A percentile compares a stretch with the other conserved stretches of the same genome.
Evolutionary conservation across 2,329 filamentous ascomycete species (phyloP).

Genomic region (Pleurostoma richardsiae): DNA sequence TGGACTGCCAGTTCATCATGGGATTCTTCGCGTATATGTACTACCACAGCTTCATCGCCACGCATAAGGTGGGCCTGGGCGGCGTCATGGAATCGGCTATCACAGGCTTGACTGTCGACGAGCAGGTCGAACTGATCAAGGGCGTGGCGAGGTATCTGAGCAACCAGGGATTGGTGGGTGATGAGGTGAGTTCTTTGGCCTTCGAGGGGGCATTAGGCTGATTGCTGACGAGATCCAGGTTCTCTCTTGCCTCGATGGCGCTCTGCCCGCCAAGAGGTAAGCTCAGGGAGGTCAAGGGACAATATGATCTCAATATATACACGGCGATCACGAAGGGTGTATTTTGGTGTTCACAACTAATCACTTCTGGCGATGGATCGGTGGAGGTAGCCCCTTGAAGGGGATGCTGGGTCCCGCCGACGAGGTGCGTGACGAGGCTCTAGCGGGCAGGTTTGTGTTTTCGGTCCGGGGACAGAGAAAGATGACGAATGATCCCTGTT

Average conservation of each 20-base stretch:
- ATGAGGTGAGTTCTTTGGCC: constrained; percentile 25
- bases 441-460: background rate
- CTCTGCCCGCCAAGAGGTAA: constrained; percentile 19
- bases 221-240: constrained; percentile 15
- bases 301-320: background rate
- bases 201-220: too few species aligned
- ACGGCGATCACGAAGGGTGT: background rate
- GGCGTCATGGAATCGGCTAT: constrained; percentile 88
- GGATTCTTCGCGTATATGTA: constrained; percentile 98
- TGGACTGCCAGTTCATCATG: constrained; percentile 99
- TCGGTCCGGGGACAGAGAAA: background rate
- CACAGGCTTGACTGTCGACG: constrained; percentile 77
- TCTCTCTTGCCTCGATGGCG: constrained; percentile 25
- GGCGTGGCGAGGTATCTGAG: constrained; percentile 58
- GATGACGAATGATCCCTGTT: background rate
- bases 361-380: background rate
- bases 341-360: background rate
- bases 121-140: constrained; percentile 79
- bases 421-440: too few species aligned
- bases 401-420: too few species aligned
- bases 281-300: background rate
- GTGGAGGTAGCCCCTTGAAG: too few species aligned
- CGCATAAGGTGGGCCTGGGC: constrained; percentile 80
- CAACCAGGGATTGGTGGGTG: constrained; percentile 52
- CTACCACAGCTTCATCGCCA: constrained; percentile 93